Base-by-base conservation (phyloP, 1,284 basidiomycete species). In the Rhodotorula sp. region DNA sequence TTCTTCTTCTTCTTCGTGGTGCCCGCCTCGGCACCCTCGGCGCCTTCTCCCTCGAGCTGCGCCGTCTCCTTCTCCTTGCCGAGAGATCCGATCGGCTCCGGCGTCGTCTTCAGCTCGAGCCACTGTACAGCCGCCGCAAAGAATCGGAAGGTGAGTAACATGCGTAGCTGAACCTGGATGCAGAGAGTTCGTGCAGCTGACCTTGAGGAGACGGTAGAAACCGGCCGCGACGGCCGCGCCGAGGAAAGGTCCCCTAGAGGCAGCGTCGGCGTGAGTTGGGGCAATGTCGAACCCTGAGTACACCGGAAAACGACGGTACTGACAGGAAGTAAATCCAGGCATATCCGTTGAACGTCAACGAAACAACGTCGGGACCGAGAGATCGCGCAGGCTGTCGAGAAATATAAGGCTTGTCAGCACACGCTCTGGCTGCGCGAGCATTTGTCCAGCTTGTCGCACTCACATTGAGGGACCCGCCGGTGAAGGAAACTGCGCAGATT, bases 311-410 rank as follows among this genome's bases (percentile, higher is more conserved):
- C n/a, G 0, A 18, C 3, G 3, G 8, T 2, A 46, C 47, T 8
- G 15, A 65, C 48, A 52, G 46, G 29, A 31, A 63, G 20, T 49
- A 56, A 29, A 52, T 63, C 46, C 61, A 68, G 20, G 90, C 88
- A 34, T 84, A 80, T 39, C 81, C 75, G 52, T 81, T 78, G 79
- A 90, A 91, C 5, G 68, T 59, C 15, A 86, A 85, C 3, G 85
- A 83, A 54, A 90, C 84, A 20, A 87, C 88, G 7, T 89, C 88
- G 0, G 90, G 90, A 1, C 90, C 90, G 79, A 91, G 91, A 0
- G 89, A 82, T 26, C 70, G 54, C 6, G 71, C 67, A 15, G 63
- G 64, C 57, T 58, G 29, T 43, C 39, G 39, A 39, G 34, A 12
- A 43, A 43, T 10, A 1, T 10, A 43, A 43, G 12, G 12, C 39